Evolutionary conservation across 2,329 filamentous ascomycete species (phyloP).

Genomic region (Phyllosticta citrichinensis): DNA sequence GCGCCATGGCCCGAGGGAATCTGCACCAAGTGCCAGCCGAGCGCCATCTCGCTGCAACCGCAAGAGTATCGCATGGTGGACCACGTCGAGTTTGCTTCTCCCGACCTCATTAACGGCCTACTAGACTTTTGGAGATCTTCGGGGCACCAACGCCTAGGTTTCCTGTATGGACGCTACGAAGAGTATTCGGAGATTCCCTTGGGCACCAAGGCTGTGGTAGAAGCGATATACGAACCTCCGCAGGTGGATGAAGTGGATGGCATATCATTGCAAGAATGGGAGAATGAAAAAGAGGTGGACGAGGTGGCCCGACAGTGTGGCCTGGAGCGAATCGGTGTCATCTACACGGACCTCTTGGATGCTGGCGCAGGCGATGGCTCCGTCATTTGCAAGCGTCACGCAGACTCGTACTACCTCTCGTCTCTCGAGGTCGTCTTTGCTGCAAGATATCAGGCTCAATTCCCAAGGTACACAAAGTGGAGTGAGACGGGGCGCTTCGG

Average conservation of each 20-base stretch:
- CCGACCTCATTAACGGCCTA: conserved; percentile 76
- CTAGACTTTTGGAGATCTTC: conserved; percentile 87
- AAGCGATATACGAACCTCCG: conserved; percentile 94
- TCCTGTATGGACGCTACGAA: conserved; percentile 80
- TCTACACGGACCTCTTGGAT: conserved; percentile 88
- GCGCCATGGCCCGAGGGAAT: conserved; percentile 92
- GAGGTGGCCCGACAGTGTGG: conserved; percentile 74
- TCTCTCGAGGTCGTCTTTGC: conserved; percentile 89
- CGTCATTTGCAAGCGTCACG: conserved; percentile 89
- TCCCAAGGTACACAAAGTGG: conserved; percentile 91
- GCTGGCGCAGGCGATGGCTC: conserved; percentile 71
- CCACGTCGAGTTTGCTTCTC: conserved; percentile 89
- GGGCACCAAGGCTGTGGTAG: conserved; percentile 88
- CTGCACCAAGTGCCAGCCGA: conserved; percentile 95
- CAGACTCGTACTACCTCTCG: conserved; percentile 88
- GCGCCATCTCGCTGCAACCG: conserved; percentile 88
- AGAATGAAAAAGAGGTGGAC: conserved; percentile 72
- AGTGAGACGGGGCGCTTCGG: conserved; percentile 90
- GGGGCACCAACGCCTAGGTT: conserved; percentile 75
- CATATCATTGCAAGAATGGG: conserved; percentile 74
- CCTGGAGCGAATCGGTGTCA: conserved; percentile 78
- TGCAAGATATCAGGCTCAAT: conserved; percentile 73
- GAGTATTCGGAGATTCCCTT: conserved; percentile 90
- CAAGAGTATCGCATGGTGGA: conserved; percentile 96
- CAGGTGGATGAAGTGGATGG: conserved; percentile 85